Conservation (phyloP, 257 asterid genomes). For the Eucommia ulmoides region DNA sequence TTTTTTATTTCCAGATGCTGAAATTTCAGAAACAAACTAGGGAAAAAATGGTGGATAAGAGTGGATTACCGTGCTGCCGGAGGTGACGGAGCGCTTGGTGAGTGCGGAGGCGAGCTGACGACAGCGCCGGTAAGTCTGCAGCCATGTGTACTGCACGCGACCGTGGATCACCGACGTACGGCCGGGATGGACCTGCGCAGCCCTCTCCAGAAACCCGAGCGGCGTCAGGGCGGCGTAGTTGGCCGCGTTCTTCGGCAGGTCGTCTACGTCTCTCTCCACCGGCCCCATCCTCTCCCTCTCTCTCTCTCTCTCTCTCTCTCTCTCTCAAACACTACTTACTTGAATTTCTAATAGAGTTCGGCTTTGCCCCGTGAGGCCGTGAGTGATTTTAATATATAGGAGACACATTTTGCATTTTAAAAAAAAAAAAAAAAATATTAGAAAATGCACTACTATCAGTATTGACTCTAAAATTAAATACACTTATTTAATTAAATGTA, state of each 20-base stretch:
- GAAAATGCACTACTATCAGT: no score
- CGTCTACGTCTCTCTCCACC: constrained; percentile 69
- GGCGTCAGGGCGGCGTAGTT: constrained; percentile 81
- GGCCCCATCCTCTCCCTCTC: constrained; percentile 9
- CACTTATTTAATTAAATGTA: no score
- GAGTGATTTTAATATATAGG: no score
- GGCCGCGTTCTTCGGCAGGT: constrained; percentile 75
- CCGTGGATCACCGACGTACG: constrained; percentile 68
- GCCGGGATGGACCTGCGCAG: constrained; percentile 66
- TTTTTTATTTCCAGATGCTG: no score
- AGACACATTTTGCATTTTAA: no score
- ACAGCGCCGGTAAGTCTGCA: constrained; percentile 81
- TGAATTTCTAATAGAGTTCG: no score
- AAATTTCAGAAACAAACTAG: not conserved
- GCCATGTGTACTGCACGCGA: constrained; percentile 63
- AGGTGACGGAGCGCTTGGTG: constrained; percentile 39
- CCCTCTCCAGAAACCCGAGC: constrained; percentile 68
- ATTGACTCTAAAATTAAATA: no score
- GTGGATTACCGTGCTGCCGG: constrained; percentile 77
- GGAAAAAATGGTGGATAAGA: not conserved
- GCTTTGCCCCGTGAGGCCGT: no score
- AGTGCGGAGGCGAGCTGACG: constrained; percentile 92
- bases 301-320: not conserved
- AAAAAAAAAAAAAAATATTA: no score
- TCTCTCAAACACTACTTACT: no score